Conservation (phyloP, 345 rosid genomes). For the Gossypium raimondii region DNA sequence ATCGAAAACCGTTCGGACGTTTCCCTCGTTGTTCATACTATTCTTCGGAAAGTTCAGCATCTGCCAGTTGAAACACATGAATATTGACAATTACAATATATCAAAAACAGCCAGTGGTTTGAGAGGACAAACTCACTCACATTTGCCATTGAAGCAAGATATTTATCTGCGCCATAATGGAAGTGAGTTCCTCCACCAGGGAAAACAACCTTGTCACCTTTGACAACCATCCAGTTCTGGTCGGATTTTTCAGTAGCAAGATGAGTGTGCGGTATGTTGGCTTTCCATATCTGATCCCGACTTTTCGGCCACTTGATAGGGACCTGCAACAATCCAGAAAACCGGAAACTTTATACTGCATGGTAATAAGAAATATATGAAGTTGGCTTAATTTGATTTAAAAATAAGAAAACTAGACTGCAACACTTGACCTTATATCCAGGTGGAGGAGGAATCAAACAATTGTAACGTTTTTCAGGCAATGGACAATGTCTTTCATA, state of each 20-base stretch:
- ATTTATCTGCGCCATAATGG: constrained; percentile 95
- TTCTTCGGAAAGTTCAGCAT: constrained; percentile 82
- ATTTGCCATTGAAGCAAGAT: constrained; percentile 87
- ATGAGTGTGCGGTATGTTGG: constrained; percentile 96
- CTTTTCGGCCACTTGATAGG: constrained; percentile 99
- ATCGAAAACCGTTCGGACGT: constrained; percentile 77
- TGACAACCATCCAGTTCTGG: constrained; percentile 99
- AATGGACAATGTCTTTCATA: constrained; percentile 95
- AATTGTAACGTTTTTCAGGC: constrained; percentile 82
- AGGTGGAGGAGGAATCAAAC: constrained; percentile 95
- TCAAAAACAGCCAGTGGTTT: background rate
- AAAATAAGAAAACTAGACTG: background rate
- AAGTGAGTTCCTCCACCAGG: constrained; percentile 99
- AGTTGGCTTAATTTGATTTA: background rate
- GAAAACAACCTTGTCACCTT: constrained; percentile 80
- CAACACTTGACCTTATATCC: constrained; percentile 72
- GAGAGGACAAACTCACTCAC: constrained; percentile 34
- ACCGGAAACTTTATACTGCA: background rate
- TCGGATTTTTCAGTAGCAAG: constrained; percentile 97
- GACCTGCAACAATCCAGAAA: constrained; percentile 36
- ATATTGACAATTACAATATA: background rate
- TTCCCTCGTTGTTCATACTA: constrained; percentile 68
- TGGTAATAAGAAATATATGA: background rate
- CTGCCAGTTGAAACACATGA: constrained; percentile 37
- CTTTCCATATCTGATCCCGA: constrained; percentile 98